Conservation (phyloP, 306 rosid species). For the Vigna radiata region DNA sequence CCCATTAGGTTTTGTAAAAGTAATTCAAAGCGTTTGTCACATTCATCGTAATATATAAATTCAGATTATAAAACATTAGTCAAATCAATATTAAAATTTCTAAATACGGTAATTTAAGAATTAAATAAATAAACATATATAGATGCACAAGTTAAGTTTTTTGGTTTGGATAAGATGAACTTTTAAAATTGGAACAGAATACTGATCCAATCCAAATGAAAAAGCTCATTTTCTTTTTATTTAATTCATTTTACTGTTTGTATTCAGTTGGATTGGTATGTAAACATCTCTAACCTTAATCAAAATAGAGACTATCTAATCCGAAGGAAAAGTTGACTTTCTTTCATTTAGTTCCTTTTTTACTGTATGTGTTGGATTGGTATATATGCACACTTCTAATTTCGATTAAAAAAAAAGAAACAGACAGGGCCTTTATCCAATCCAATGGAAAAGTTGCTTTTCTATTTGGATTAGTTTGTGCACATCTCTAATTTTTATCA, state of each 20-base stretch:
- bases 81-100: slow-evolving; percentile 3
- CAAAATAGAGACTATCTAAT: not conserved
- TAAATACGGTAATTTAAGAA: not conserved
- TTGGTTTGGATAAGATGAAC: not conserved
- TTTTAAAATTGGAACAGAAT: not conserved
- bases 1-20: not conserved
- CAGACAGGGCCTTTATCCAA: not conserved
- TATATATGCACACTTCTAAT: not conserved
- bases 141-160: not conserved
- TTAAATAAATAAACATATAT: not conserved
- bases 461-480: not conserved
- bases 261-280: not conserved
- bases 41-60: not conserved
- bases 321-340: not conserved
- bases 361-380: not conserved
- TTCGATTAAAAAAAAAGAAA: not conserved
- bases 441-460: not conserved
- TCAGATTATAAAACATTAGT: not conserved
- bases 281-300: not conserved
- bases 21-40: not conserved
- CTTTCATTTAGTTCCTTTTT: not conserved
- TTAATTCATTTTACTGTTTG: not conserved
- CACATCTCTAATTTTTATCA: not conserved
- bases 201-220: not conserved
- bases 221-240: not conserved